Conservation (phyloP, 805 yeast species). For the Candida andamanensis region DNA sequence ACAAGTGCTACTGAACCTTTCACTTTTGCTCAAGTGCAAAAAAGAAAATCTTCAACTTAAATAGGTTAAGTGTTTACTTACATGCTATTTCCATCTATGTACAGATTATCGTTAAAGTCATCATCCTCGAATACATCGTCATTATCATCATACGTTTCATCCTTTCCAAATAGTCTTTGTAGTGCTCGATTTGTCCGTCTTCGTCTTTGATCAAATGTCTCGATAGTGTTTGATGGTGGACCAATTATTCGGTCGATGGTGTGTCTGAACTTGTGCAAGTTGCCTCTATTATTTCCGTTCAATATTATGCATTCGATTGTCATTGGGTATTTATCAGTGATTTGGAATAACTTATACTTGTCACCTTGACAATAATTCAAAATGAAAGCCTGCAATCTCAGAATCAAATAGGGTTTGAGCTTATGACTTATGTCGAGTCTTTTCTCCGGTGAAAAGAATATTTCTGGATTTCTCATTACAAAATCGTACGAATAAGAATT, state of each 20-base stretch:
- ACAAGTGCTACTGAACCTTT: conserved; percentile 25
- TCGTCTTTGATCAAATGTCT: conserved; percentile 18
- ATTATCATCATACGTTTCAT: not conserved
- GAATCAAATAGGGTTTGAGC: conserved; percentile 15
- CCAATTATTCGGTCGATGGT: conserved; percentile 18
- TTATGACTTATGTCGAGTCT: conserved; percentile 18
- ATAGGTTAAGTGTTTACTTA: not conserved
- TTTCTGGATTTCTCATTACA: conserved; percentile 18
- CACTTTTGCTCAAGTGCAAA: conserved; percentile 22
- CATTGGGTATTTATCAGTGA: conserved; percentile 31
- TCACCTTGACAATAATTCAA: conserved; percentile 15
- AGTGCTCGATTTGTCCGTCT: conserved; percentile 21
- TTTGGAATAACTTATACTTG: conserved; percentile 17
- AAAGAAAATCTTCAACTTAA: not conserved
- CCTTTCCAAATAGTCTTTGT: conserved; percentile 1
- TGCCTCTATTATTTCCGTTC: not conserved
- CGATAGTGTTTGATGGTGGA: conserved; percentile 13
- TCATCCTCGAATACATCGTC: not conserved
- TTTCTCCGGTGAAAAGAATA: conserved; percentile 28
- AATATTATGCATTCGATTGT: conserved; percentile 25
- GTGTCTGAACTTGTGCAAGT: no score
- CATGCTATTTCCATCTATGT: conserved; percentile 5
- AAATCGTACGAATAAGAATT: no score
- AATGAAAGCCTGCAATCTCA: conserved; percentile 14
- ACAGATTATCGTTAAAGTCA: not conserved